Base-by-base conservation (phyloP, 2,329 filamentous ascomycete species). In the Fusarium anthophilum region DNA sequence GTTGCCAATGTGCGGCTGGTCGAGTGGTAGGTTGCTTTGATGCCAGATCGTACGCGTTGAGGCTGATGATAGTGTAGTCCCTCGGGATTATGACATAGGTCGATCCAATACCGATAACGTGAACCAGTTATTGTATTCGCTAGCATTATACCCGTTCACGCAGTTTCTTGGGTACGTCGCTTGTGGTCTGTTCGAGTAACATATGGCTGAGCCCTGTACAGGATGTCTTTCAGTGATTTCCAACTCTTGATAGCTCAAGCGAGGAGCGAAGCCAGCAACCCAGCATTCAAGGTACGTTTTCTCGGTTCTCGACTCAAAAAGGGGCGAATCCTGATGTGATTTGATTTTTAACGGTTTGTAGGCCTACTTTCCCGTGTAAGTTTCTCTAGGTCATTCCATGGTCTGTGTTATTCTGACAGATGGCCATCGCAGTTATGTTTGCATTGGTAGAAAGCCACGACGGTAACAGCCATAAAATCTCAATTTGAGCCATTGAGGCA, bases 1-100 rank as follows among this genome's bases (percentile, higher is more conserved):
- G 57, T 81, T 94, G 57, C 92, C 91, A 22, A 89, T 93, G 81
- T 93, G 91, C 79, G 89, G 84, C 37, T 95, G 93, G 93, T 86
- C 91, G 26, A 89, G 80, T 72, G 88, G 93, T 94, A 84, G n/a
- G 66, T 35, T 45, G 22, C 24, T 28, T 43, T 38, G 18, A n/a
- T 14, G 11, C 28, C 8, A 39, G 13, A n/a, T 54, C 13, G 28
- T 48, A 32, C 50, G 28, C 22, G 30, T n/a, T 14, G 38, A 48
- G 48, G 32, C 68, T 75, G 30, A 75, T 53, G 12, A 26, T 30
- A 32, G 24, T 24, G 17, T 8, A 91, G 89, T 87, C 66, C 78
- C 84, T 55, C 85, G 86, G 62, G 84, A 90, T 35, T 82, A 83
- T 64, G 83, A 84, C n/a, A 88, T 91, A 63, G 90, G 90, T 7